A percentile compares a stretch with the other conserved stretches of the same genome.
Evolutionary conservation across 192 early-diverging fungal species (phyloP).

Genomic region (Coemansia guatemalensis): DNA sequence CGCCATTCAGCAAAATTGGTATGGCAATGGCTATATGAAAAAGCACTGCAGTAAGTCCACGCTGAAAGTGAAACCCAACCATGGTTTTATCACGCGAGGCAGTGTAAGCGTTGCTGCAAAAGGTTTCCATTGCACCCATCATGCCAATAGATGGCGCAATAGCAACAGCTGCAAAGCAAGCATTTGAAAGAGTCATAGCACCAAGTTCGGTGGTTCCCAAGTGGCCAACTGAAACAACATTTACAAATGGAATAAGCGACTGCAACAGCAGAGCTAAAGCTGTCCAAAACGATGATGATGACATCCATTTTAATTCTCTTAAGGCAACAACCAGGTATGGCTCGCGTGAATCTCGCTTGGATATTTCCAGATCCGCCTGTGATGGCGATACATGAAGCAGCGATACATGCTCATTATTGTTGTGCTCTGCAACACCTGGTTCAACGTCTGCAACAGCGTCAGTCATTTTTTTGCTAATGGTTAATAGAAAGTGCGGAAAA

Average conservation of each 20-base stretch:
- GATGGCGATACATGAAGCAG: constrained; percentile 42
- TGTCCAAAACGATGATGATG: constrained; percentile 32
- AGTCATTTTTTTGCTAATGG: too few relatives aligned
- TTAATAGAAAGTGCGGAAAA: too few relatives aligned
- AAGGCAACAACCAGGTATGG: constrained; percentile 21
- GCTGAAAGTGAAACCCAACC: constrained; percentile 66
- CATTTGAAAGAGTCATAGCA: constrained; percentile 63
- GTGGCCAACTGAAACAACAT: constrained; percentile 62
- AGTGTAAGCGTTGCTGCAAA: constrained; percentile 65
- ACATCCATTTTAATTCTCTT: constrained; percentile 37
- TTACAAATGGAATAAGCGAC: constrained; percentile 62
- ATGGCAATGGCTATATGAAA: constrained; percentile 68
- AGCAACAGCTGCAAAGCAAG: constrained; percentile 43
- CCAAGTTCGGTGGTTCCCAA: constrained; percentile 59
- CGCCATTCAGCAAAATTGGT: constrained; percentile 64
- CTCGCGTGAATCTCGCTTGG: constrained; percentile 31
- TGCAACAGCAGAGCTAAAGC: constrained; percentile 52
- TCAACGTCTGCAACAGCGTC: too few relatives aligned
- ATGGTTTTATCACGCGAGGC: constrained; percentile 57
- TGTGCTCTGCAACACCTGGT: not conserved
- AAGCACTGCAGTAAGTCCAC: constrained; percentile 69
- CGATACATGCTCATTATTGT: not conserved
- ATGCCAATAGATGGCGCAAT: constrained; percentile 61
- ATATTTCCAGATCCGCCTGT: constrained; percentile 28
- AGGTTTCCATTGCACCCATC: constrained; percentile 64